Base-by-base conservation (phyloP, 495 filamentous ascomycete genomes). In the Talaromyces thailandensis region DNA sequence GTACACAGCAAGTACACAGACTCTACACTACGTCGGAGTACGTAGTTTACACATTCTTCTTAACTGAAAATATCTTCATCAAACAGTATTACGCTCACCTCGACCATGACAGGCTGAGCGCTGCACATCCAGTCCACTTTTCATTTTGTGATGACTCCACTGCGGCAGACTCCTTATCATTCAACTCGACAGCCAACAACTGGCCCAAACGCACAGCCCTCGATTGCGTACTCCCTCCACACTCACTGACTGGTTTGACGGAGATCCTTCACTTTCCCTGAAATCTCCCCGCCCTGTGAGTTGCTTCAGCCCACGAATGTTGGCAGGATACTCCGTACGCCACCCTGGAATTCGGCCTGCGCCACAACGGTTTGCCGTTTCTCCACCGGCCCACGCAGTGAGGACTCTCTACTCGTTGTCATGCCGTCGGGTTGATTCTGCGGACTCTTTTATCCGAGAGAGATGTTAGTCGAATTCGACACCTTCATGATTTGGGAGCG, bases 61-160 rank as follows among this genome's bases (percentile, higher is more conserved):
- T n/a, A n/a, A n/a, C n/a, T n/a, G n/a, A n/a, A n/a, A 23, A 40
- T 14, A 40, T 48, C 16, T 48, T 48, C 43, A 48, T 48, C 43
- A 6, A 48, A 37, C 32, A 37, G 11, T 14, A n/a, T 1, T 12
- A 40, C 14, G 35, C 35, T 16, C 14, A 40, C 16, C 35, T 16
- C 35, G 14, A 14, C 9, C 7, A 37, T 37, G 11, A 37, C 28
- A 35, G 32, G 32, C 32, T 51, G n/a, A 21, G 11, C 45, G 7
- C 43, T 55, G 51, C 51, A 55, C 21, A 55, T 55, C 51, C 16
- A 25, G 23, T 28, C 51, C 51, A 55, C 51, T 55, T 55, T 55
- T 55, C 51, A 55, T 55, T 24, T 55, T 28, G 23, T 55, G 14
- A 25, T n/a, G 26, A 26, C 51, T 55, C 51, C 51, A 55, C 51